A percentile compares a stretch with the other conserved stretches of the same genome.
phyloP scores from a whole-genome alignment of 352 stramenopile species.

The Phytopythium vexans region DNA sequence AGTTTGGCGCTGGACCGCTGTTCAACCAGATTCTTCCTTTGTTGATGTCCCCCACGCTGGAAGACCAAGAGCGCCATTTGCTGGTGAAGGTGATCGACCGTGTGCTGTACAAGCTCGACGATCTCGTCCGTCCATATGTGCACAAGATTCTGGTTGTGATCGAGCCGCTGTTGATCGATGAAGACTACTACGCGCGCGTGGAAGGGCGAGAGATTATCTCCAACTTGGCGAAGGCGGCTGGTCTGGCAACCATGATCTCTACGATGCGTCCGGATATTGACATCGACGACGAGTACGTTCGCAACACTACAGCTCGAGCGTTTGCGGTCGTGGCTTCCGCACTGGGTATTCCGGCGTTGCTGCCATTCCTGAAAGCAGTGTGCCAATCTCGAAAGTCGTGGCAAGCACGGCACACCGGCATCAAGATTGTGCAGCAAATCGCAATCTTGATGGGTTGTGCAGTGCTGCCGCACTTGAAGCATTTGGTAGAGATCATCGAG shows the following conservation, averaged over 20 bases:
- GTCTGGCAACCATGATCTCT: slow-evolving; percentile 99
- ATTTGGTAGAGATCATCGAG: slow-evolving; percentile 98
- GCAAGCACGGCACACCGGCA: slow-evolving; percentile 98
- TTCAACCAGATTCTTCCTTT: slow-evolving; percentile 99
- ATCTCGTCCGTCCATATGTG: slow-evolving; percentile 98
- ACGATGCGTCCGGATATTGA: slow-evolving; percentile 99
- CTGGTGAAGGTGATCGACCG: slow-evolving; percentile 99
- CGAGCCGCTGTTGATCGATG: slow-evolving; percentile 98
- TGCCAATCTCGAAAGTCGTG: slow-evolving; percentile 98
- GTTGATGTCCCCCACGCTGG: slow-evolving; percentile 97
- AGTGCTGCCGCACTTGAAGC: slow-evolving; percentile 96
- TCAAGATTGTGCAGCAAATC: slow-evolving; percentile 99
- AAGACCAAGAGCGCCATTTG: slow-evolving; percentile 99
- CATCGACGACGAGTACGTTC: slow-evolving; percentile 98
- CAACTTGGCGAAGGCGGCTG: slow-evolving; percentile 98
- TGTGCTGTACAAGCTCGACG: slow-evolving; percentile 98
- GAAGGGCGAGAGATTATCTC: slow-evolving; percentile 99
- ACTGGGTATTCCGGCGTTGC: slow-evolving; percentile 94
- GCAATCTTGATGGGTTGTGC: slow-evolving; percentile 98
- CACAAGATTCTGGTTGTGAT: slow-evolving; percentile 99
- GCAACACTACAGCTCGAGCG: slow-evolving; percentile 97
- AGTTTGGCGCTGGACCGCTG: slow-evolving; percentile 95
- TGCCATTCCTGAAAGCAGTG: slow-evolving; percentile 99
- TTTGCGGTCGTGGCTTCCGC: slow-evolving; percentile 99
- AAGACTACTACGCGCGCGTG: slow-evolving; percentile 99